phyloP scores from a whole-genome alignment of 805 yeast genomes.

The Candida silvatica region DNA sequence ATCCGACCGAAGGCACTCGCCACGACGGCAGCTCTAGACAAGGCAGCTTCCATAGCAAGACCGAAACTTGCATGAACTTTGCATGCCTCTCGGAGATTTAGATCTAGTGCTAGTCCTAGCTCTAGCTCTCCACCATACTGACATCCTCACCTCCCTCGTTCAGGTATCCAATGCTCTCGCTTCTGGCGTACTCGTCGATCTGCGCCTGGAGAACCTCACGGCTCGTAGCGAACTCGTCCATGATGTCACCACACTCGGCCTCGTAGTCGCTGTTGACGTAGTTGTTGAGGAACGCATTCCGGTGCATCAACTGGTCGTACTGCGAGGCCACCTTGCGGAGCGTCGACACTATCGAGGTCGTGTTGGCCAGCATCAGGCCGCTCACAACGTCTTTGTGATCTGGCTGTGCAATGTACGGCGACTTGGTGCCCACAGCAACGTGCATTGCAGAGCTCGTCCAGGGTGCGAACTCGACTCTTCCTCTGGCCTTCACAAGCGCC shows the following conservation, averaged over 20 bases:
- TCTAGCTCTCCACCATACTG: too few species aligned
- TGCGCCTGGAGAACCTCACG: conserved; percentile 37
- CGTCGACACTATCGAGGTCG: conserved; percentile 63
- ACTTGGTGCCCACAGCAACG: conserved; percentile 64
- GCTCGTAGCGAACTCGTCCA: conserved; percentile 39
- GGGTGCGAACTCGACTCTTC: conserved; percentile 69
- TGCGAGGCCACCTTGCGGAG: conserved; percentile 62
- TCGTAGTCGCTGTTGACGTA: conserved; percentile 46
- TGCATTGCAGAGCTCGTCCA: conserved; percentile 80
- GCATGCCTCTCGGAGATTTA: too few species aligned
- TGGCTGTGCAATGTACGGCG: conserved; percentile 39
- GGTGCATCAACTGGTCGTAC: conserved; percentile 69
- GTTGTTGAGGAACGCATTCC: conserved; percentile 78
- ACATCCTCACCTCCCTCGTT: conserved; percentile 32
- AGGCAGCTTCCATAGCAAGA: too few species aligned
- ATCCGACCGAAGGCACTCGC: too few species aligned
- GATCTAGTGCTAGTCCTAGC: too few species aligned
- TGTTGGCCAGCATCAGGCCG: conserved; percentile 80
- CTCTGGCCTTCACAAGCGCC: conserved; percentile 55
- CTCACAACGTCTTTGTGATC: conserved; percentile 33
- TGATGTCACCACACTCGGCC: conserved; percentile 35
- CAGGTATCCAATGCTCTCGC: conserved; percentile 33
- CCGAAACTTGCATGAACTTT: too few species aligned
- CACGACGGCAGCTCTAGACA: too few species aligned
- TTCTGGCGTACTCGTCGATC: conserved; percentile 37